These are phyloP conservation scores for Eucalyptus tenuipes DNA, from an alignment of 345 rosid genomes.

Conservation along the genomic window DNA sequence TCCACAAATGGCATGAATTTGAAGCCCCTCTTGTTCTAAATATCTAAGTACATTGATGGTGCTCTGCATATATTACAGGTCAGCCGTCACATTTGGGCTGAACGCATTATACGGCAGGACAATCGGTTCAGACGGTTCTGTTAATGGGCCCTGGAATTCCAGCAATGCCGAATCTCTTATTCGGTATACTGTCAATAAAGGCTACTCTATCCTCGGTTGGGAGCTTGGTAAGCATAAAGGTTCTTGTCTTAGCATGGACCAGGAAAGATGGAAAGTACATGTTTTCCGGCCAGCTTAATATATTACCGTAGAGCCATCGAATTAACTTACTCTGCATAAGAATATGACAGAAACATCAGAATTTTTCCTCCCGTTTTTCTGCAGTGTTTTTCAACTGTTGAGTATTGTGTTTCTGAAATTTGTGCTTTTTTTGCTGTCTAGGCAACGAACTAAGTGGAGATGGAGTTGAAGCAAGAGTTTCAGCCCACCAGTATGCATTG, in stretches of 20 bases:
- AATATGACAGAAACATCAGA: background rate
- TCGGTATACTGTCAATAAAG: slow-evolving; percentile 25
- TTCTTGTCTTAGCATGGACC: background rate
- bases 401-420: background rate
- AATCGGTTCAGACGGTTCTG: slow-evolving; percentile 5
- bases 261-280: background rate
- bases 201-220: slow-evolving; percentile 25
- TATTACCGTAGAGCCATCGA: background rate
- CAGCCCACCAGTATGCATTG: slow-evolving; percentile 28
- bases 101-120: slow-evolving; percentile 27
- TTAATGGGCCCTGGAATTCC: slow-evolving; percentile 29
- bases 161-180: slow-evolving; percentile 27
- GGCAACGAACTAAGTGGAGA: slow-evolving; percentile 43
- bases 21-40: background rate
- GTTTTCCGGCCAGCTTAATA: background rate
- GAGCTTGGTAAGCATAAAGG: slow-evolving; percentile 30
- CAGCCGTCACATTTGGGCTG: slow-evolving; percentile 23
- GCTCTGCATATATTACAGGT: slow-evolving; percentile 1
- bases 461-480: slow-evolving; percentile 22
- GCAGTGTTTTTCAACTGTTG: background rate
- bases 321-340: background rate
- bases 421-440: background rate
- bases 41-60: background rate
- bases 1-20: background rate
- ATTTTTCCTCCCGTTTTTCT: background rate